Conservation (phyloP, 257 asterid genomes). For the Echium plantagineum region DNA sequence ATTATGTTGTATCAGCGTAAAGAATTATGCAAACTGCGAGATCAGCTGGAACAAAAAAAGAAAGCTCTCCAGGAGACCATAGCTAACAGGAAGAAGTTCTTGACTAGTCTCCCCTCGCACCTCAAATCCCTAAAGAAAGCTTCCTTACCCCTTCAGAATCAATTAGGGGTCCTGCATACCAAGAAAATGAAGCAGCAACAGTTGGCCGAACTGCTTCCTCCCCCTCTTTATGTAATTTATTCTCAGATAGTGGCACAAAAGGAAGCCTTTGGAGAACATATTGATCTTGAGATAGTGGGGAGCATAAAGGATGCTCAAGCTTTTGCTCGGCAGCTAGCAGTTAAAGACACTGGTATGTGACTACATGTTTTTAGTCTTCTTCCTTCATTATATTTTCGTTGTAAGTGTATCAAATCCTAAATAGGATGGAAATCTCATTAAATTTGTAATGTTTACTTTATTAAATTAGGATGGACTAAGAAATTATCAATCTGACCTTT, state of each 20-base stretch:
- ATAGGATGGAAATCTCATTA: background rate
- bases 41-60: conserved; percentile 67
- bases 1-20: conserved; percentile 58
- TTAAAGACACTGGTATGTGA: conserved; percentile 53
- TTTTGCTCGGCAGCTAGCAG: conserved; percentile 76
- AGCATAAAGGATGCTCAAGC: conserved; percentile 87
- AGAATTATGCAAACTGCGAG: conserved; percentile 80
- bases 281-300: conserved; percentile 82
- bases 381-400: background rate
- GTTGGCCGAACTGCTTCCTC: conserved; percentile 86
- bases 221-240: conserved; percentile 79
- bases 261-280: conserved; percentile 85
- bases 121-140: conserved; percentile 95
- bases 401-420: background rate
- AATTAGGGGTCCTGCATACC: conserved; percentile 71
- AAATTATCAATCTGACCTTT: background rate
- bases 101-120: conserved; percentile 91
- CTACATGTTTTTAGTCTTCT: background rate
- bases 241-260: conserved; percentile 89
- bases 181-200: conserved; percentile 88
- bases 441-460: background rate
- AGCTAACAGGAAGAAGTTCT: conserved; percentile 71
- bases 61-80: conserved; percentile 80
- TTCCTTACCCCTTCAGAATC: conserved; percentile 85
- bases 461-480: background rate